Evolutionary conservation across 306 rosid genomes (phyloP).

Genomic region (Acacia confusa): DNA sequence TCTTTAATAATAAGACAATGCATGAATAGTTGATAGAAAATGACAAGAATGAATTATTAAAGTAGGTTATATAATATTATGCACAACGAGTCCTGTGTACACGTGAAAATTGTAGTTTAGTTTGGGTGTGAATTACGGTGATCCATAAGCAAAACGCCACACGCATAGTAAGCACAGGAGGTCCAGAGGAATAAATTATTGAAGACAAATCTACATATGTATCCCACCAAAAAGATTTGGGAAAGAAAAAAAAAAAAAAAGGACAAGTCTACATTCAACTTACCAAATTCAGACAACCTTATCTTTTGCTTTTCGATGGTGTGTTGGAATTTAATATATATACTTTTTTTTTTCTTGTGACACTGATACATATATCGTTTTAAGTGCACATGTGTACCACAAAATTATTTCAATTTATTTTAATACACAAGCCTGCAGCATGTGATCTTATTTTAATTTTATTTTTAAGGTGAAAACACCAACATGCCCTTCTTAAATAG

Average conservation of each 20-base stretch:
- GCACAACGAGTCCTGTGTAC: no score
- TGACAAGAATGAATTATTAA: no score
- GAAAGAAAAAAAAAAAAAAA: not conserved
- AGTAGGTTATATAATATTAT: no score
- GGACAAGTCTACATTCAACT: constrained; percentile 12
- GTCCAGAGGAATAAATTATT: constrained; percentile 1
- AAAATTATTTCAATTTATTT: no score
- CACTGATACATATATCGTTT: not conserved
- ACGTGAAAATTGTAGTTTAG: no score
- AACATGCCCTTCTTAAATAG: no score
- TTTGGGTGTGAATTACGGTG: no score
- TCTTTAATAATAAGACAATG: no score
- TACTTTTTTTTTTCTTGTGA: not conserved
- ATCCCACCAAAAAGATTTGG: constrained; percentile 21
- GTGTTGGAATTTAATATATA: constrained; percentile 3
- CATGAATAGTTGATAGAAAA: no score
- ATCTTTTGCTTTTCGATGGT: constrained; percentile 20
- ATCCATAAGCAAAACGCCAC: no score
- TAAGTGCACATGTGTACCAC: not conserved
- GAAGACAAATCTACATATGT: not conserved
- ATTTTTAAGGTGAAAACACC: no score
- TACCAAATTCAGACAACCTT: constrained; percentile 14
- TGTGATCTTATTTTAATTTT: no score
- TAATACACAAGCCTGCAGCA: not conserved
- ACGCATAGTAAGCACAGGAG: constrained; percentile 6